These are phyloP conservation scores for Monosporozyma aerobia DNA, from an alignment of 805 yeast species.

Conservation along the genomic window DNA sequence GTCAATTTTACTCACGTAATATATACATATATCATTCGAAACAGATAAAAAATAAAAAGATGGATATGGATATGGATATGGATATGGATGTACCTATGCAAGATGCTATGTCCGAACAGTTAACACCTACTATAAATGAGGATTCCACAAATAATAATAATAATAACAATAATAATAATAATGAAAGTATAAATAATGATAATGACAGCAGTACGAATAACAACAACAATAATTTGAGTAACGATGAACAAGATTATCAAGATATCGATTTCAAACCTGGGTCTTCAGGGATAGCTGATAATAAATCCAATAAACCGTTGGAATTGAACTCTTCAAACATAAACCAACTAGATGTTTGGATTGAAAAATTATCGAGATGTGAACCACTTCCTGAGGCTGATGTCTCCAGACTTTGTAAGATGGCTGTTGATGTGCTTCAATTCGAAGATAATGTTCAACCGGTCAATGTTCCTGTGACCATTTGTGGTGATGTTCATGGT, in stretches of 20 bases:
- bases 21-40: neutral
- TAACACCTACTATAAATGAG: conserved; percentile 28
- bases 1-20: too few relatives aligned
- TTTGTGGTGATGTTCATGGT: conserved; percentile 96
- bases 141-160: conserved; percentile 8
- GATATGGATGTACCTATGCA: conserved; percentile 82
- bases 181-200: conserved; percentile 5
- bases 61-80: conserved; percentile 46
- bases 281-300: conserved; percentile 32
- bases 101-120: conserved; percentile 46
- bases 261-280: conserved; percentile 25
- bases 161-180: neutral
- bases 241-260: conserved; percentile 17
- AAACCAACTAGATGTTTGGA: conserved; percentile 79
- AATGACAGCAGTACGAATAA: conserved; percentile 9
- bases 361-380: conserved; percentile 67
- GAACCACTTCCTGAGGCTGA: conserved; percentile 75
- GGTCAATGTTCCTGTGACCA: conserved; percentile 89
- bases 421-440: conserved; percentile 87
- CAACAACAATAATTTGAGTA: conserved; percentile 18
- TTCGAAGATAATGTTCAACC: conserved; percentile 94
- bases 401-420: conserved; percentile 69
- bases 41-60: too few relatives aligned
- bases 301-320: conserved; percentile 32
- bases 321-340: conserved; percentile 38